A percentile compares a stretch with the other conserved stretches of the same genome.
Conservation (phyloP, 768 basidiomycete species). For the Pulveroboletus sp. region DNA sequence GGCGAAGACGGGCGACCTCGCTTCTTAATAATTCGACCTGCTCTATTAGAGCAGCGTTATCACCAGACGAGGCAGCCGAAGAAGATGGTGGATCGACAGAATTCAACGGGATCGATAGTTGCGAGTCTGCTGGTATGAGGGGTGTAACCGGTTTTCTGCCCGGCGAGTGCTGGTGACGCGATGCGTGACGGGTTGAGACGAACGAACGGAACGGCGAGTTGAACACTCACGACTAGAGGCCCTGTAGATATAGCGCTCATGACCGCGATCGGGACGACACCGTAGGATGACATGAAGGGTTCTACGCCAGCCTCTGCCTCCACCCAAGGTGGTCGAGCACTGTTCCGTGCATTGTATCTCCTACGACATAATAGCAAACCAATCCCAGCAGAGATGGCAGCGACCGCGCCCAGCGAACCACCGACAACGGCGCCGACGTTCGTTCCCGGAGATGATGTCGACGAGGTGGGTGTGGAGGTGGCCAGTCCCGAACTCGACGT, state of each 20-base stretch:
- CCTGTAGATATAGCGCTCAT: neutral
- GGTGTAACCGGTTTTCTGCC: no score
- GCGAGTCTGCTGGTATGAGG: neutral
- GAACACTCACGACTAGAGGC: neutral
- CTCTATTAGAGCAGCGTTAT: neutral
- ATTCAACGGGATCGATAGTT: neutral
- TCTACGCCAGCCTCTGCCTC: neutral
- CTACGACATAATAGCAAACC: constrained; percentile 3
- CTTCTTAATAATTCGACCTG: constrained; percentile 6
- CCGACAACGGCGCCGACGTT: constrained; percentile 7
- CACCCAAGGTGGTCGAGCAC: neutral
- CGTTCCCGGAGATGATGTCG: neutral
- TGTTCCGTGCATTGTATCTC: neutral
- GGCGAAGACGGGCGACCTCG: constrained; percentile 12
- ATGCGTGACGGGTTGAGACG: no score
- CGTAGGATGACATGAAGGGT: neutral
- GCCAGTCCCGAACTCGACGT: neutral
- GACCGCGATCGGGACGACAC: neutral
- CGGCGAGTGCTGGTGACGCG: no score
- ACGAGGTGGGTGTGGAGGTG: no score
- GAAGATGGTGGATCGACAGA: neutral
- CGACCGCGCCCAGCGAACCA: constrained; percentile 5
- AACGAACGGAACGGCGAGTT: neutral
- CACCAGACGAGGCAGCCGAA: no score
- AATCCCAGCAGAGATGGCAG: neutral